Evolutionary conservation across 192 early-diverging fungal species (phyloP), one percentile per base, ranked within the genome.

Genomic region (Entomortierella parvispora): DNA sequence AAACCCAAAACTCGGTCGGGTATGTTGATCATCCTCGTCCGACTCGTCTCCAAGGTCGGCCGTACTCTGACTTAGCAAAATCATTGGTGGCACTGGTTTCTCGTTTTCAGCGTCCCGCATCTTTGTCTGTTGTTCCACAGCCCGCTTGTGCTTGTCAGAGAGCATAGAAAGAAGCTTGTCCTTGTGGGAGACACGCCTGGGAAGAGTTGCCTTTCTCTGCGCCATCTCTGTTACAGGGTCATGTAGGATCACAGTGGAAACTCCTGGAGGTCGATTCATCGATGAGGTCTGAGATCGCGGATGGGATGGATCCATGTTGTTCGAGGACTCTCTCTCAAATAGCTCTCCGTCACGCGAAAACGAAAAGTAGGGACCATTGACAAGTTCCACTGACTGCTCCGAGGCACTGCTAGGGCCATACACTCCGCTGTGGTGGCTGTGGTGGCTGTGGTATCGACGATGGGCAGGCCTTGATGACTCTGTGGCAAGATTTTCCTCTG

Each of bases 61-160:
- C 1, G 65, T 49, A 40, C 72, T 76, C n/a, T 76, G 72, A 58
- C 72, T 76, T n/a, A 76, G 72, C 9, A 76, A 58, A 62, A 76
- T 76, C 72, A 76, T 76, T 6, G 72, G 72, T 33, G 72, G 72
- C 2, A 66, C 59, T 0, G 72, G 65, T 29, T 66, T 68, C 23
- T 56, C 44, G 31, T 18, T 76, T n/a, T 76, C 56, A 12, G 58
- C 55, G 14, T 67, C 64, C 18, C 62, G 51, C 14, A 65, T 56
- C 32, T 25, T 61, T 47, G 56, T 52, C 25, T 76, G 72, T 31
- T 76, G 52, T 22, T 68, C 64, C 58, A 76, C 43, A 0, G 72
- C 53, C 10, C 72, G 58, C 46, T 68, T 76, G 53, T 76, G 72
- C 26, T 52, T 61, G 3, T 76, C 72, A 20, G 72, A 76, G 32